Conservation (phyloP, 2,329 filamentous ascomycete species). For the Cadophora luteo-olivacea region DNA sequence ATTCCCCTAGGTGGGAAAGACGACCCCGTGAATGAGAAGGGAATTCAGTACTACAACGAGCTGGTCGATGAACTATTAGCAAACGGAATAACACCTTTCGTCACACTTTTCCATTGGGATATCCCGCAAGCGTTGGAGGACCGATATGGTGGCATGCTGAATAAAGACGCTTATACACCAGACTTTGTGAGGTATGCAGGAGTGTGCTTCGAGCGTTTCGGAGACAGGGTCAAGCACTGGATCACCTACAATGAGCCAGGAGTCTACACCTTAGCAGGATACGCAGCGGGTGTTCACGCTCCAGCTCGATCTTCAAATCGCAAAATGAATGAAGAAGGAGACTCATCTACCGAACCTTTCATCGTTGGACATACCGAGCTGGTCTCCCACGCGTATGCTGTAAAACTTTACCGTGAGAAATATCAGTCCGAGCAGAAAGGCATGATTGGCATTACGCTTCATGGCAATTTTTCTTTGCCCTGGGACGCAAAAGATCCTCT, state of each 20-base stretch:
- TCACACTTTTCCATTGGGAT: conserved; percentile 89
- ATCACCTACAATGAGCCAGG: conserved; percentile 90
- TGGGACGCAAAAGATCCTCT: conserved; percentile 78
- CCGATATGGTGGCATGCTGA: conserved; percentile 80
- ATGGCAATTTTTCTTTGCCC: conserved; percentile 69
- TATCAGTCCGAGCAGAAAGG: conserved; percentile 76
- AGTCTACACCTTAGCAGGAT: conserved; percentile 81
- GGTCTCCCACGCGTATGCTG: conserved; percentile 79
- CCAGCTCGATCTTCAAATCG: conserved; percentile 81
- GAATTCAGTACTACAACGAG: conserved; percentile 76
- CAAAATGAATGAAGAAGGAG: conserved; percentile 69
- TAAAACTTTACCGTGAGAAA: conserved; percentile 80
- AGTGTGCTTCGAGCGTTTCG: conserved; percentile 73
- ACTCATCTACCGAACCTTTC: conserved; percentile 80
- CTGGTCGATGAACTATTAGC: conserved; percentile 78
- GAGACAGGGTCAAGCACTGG: conserved; percentile 80
- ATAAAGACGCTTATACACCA: conserved; percentile 78
- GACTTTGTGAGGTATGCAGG: conserved; percentile 83
- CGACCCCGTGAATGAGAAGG: conserved; percentile 80
- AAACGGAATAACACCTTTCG: conserved; percentile 78
- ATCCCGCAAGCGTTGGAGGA: conserved; percentile 79
- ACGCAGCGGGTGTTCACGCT: conserved; percentile 77
- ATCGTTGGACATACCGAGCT: conserved; percentile 80
- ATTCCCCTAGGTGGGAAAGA: conserved; percentile 82
- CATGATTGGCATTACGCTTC: conserved; percentile 84